Evolutionary conservation across 2,329 filamentous ascomycete species (phyloP).

Genomic region (Dactylellina parvicollis): DNA sequence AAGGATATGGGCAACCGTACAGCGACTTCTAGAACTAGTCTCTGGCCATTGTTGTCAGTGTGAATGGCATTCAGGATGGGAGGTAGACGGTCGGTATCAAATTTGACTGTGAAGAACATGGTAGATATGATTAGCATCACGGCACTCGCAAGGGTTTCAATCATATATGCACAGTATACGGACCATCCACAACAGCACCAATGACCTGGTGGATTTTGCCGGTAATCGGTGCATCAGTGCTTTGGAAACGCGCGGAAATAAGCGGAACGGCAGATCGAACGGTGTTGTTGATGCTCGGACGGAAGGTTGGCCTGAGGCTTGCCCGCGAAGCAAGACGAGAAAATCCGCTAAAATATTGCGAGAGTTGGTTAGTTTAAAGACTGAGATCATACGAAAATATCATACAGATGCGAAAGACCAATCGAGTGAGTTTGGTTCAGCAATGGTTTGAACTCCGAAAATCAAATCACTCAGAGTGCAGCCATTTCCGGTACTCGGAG

Average conservation of each 20-base stretch:
- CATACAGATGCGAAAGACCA: neutral
- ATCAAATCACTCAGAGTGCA: neutral
- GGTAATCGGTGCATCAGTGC: slow-evolving; percentile 67
- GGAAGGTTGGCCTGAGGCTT: slow-evolving; percentile 62
- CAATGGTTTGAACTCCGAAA: slow-evolving; percentile 1
- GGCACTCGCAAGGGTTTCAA: neutral
- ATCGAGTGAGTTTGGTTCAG: slow-evolving; percentile 4
- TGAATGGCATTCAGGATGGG: slow-evolving; percentile 96
- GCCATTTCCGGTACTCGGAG: slow-evolving; percentile 34
- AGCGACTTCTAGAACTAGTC: slow-evolving; percentile 94
- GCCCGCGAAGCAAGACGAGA: slow-evolving; percentile 65
- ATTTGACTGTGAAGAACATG: slow-evolving; percentile 70
- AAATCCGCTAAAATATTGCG: slow-evolving; percentile 67
- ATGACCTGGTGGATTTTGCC: slow-evolving; percentile 84
- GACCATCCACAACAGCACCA: slow-evolving; percentile 98
- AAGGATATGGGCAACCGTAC: slow-evolving; percentile 75
- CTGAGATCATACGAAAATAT: neutral
- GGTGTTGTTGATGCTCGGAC: slow-evolving; percentile 68
- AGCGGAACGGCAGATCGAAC: slow-evolving; percentile 68
- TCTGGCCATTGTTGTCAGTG: slow-evolving; percentile 89
- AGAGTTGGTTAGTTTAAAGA: slow-evolving; percentile 21
- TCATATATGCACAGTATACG: slow-evolving; percentile 61
- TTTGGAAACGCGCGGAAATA: slow-evolving; percentile 71
- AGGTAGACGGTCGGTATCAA: slow-evolving; percentile 91
- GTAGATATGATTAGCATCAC: neutral